Conservation (phyloP, 139 green algal species). For the Haematococcus sp. region DNA sequence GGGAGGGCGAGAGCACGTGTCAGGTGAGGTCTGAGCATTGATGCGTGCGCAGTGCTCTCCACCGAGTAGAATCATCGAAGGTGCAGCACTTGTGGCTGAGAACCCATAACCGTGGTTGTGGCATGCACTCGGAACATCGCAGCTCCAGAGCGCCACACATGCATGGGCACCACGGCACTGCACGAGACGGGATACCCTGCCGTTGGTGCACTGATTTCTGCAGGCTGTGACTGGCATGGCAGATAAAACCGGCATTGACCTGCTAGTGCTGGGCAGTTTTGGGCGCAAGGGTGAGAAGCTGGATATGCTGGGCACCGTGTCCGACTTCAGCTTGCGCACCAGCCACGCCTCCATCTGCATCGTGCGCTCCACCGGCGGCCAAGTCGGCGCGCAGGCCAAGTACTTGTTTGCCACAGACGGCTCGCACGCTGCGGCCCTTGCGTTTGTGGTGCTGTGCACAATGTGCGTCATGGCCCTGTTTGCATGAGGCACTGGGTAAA, state of each 20-base stretch:
- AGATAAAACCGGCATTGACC: constrained; percentile 18
- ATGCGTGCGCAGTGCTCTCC: too few species aligned
- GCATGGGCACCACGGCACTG: too few species aligned
- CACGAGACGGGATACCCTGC: too few species aligned
- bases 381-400: constrained; percentile 16
- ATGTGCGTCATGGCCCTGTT: constrained; percentile 22
- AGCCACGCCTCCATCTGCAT: constrained; percentile 37
- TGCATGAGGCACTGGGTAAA: too few species aligned
- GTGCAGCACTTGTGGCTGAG: too few species aligned
- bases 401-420: constrained; percentile 53
- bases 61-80: too few species aligned
- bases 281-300: constrained; percentile 53
- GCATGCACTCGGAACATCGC: too few species aligned
- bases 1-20: constrained; percentile 36
- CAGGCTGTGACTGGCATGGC: constrained; percentile 38
- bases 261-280: constrained; percentile 53
- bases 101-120: too few species aligned
- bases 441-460: constrained; percentile 35
- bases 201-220: too few species aligned
- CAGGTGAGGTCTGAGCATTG: too few species aligned
- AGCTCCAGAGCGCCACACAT: too few species aligned
- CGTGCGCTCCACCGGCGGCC: constrained; percentile 31
- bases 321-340: constrained; percentile 44
- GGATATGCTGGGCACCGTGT: constrained; percentile 55
- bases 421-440: constrained; percentile 43